Evolutionary conservation across 768 basidiomycete species (phyloP), one percentile per base, ranked within the genome.

Genomic region (Mycena galericulata): DNA sequence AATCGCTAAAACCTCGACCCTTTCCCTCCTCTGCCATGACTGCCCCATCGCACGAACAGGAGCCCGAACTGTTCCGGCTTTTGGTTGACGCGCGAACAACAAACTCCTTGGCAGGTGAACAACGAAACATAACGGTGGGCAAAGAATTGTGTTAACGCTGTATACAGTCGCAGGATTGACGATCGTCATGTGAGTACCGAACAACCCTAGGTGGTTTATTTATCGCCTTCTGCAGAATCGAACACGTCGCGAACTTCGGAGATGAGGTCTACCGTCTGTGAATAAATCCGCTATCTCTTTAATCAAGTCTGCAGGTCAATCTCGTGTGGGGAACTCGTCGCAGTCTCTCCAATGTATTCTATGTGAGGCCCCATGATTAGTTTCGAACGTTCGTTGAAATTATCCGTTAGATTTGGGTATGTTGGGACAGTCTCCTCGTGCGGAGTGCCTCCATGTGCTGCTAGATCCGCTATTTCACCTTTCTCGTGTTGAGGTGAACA

Each of bases 401-500:
- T 17, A 27, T 9, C 8, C 36, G 38, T 22, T 29, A 66, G 65
- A 60, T 66, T 22, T 59, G 57, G 57, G 65, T 60, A 65, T 24
- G 15, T 24, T 58, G 18, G 5, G 14, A 27, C 5, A 32, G 4
- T n/a, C 29, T 32, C n/a, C 2, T 11, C 15, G 34, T 29, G 18
- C 9, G 32, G 2, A 22, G 1, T 2, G 7, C 15, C 15, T 27
- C 24, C 14, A 38, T 30, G 46, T 24, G 27, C 18, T 3, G 30
- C 32, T 20, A 67, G 65, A 67, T 67, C 36, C 65, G 65, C n/a
- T 60, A 67, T 47, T 67, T 67, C 32, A 66, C 65, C 18, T 40
- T 66, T 7, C 7, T 66, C 29, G 65, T 27, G 5, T 53, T 57
- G 24, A 49, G 17, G 63, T 65, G 41, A 8, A 32, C 10, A 4